Evolutionary conservation across 2,329 filamentous ascomycete species (phyloP).

Genomic region (Ceratocystis colombiana): DNA sequence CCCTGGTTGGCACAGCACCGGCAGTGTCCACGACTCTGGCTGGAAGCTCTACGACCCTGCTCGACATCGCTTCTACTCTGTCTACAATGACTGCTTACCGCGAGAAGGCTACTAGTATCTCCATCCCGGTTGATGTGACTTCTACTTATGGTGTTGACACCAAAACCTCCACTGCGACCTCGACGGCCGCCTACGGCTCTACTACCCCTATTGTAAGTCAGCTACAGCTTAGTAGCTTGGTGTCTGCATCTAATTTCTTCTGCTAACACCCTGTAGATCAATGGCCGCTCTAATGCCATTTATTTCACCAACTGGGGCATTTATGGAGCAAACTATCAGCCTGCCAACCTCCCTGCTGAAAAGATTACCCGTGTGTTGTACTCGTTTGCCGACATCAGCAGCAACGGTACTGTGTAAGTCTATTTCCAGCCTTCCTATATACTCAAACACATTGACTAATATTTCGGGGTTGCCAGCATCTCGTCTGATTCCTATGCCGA

Average conservation of each 20-base stretch:
- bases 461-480: conserved; percentile 31
- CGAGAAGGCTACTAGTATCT: neutral
- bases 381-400: conserved; percentile 29
- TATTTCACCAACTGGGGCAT: conserved; percentile 53
- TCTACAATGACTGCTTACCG: conserved; percentile 1
- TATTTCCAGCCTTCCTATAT: neutral
- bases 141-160: neutral
- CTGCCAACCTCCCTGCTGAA: conserved; percentile 55
- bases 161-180: neutral
- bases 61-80: neutral
- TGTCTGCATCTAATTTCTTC: neutral
- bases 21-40: neutral
- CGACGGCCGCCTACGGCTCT: neutral
- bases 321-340: conserved; percentile 62
- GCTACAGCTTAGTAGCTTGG: neutral
- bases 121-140: neutral
- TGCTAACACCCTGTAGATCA: neutral
- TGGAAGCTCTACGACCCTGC: neutral
- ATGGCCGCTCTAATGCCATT: conserved; percentile 34
- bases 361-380: conserved; percentile 66
- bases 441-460: neutral
- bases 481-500: conserved; percentile 56
- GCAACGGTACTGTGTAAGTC: conserved; percentile 29
- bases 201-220: neutral
- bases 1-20: conserved; percentile 4